phyloP scores from a whole-genome alignment of 2,329 filamentous ascomycete species.

The Aspergillus neotritici region DNA sequence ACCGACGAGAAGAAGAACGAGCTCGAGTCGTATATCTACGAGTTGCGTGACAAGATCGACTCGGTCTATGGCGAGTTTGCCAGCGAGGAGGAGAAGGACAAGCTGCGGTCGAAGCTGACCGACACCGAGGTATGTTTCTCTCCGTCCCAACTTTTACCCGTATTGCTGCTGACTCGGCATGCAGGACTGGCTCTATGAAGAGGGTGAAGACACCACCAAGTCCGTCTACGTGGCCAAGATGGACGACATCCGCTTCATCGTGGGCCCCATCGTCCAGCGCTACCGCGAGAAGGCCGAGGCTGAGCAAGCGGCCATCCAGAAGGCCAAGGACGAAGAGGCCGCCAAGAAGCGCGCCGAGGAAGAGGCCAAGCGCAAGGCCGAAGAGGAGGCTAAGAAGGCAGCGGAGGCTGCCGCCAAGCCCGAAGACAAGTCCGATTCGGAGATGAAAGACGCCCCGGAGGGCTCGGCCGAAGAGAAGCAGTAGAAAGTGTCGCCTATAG shows the following conservation, averaged over 20 bases:
- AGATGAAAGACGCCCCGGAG: slow-evolving; percentile 57
- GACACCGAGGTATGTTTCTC: slow-evolving; percentile 67
- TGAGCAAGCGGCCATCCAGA: slow-evolving; percentile 67
- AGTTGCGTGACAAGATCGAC: slow-evolving; percentile 90
- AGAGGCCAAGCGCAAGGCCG: slow-evolving; percentile 72
- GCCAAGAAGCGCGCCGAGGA: slow-evolving; percentile 59
- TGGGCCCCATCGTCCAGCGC: slow-evolving; percentile 86
- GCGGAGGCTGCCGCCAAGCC: slow-evolving; percentile 41
- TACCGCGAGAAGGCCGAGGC: slow-evolving; percentile 92
- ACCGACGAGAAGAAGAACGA: slow-evolving; percentile 99
- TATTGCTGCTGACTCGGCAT: slow-evolving; percentile 13
- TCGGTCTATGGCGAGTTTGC: slow-evolving; percentile 85
- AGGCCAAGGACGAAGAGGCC: slow-evolving; percentile 59
- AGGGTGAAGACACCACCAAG: slow-evolving; percentile 91
- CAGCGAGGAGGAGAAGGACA: slow-evolving; percentile 86
- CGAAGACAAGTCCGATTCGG: slow-evolving; percentile 39
- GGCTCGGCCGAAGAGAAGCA: slow-evolving; percentile 36
- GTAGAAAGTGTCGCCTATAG: slow-evolving; percentile 18
- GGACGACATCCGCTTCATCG: slow-evolving; percentile 86
- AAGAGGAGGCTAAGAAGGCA: slow-evolving; percentile 58
- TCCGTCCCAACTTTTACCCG: neutral
- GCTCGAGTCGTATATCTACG: slow-evolving; percentile 95
- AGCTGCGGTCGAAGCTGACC: slow-evolving; percentile 76
- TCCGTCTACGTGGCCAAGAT: slow-evolving; percentile 90
- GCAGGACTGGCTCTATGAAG: slow-evolving; percentile 97